Base-by-base conservation (phyloP, 169 alveolate species). In the Babesia bigemina region DNA sequence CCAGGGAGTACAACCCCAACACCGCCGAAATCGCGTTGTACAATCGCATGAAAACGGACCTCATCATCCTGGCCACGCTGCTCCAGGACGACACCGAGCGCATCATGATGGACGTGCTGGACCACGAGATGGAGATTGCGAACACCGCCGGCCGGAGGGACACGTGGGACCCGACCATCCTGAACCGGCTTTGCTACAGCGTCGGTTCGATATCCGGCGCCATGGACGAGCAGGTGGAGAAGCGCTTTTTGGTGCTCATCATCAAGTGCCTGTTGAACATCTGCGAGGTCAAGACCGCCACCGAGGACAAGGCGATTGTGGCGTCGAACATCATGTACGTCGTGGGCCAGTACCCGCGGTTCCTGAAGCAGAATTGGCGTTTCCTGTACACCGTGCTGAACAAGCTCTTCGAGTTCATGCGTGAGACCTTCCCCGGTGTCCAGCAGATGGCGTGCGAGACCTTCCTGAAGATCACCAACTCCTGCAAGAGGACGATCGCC, bases 361-460 rank as follows among this genome's bases (percentile, higher is more conserved):
- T 98, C 87, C 90, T 98, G 70, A 93, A 93, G 82, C 89, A 94
- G 13, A 98, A 97, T 91, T 97, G 99, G 99, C 92, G 96, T 70
- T 97, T 97, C 89, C 88, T 98, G 65, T 95, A 95, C 86, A 97
- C 99, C 4, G 99, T 98, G 36, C 91, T 98, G 59, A 95, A 95
- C 87, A 98, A 98, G 88, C 93, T 98, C 50, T 97, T 98, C 85
- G 99, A 98, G 85, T 98, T 98, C 89, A 98, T 98, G 99, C 98
- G 96, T 57, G 99, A 98, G 88, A 88, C 97, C 24, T 97, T 96
- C 75, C 99, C 99, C 33, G 99, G 99, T 24, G 99, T 98, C 12
- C 97, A 98, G 86, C 99, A 97, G 82, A 97, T 97, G 99, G 99
- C 99, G 7, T 95, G 97, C 72, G 99, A 97, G 55, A 97, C 99